Percentiles rank a stretch among this genome's conserved stretches.
Evolutionary conservation across 805 yeast species (phyloP).

Genomic region (Teunomyces cretensis): DNA sequence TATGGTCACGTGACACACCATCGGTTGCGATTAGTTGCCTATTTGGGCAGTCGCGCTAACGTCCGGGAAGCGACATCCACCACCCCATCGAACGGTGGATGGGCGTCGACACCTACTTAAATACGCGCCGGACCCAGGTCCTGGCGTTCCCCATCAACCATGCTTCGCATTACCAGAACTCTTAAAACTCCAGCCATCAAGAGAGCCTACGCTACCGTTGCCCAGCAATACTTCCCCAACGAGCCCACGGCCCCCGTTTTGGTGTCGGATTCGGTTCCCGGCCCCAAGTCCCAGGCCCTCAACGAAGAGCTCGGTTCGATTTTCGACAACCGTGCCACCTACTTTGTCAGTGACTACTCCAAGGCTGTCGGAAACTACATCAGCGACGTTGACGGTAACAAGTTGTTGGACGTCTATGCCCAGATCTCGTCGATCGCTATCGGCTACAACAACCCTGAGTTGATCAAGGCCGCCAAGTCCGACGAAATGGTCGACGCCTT

Average conservation of each 20-base stretch:
- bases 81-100: background rate
- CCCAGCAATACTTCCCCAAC: conserved; percentile 32
- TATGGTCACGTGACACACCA: too few species aligned
- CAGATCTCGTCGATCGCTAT: conserved; percentile 45
- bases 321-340: conserved; percentile 43
- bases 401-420: conserved; percentile 40
- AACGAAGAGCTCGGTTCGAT: conserved; percentile 36
- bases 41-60: background rate
- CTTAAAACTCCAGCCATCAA: background rate
- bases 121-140: background rate
- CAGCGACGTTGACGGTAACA: conserved; percentile 43
- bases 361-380: conserved; percentile 42
- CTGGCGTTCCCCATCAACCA: background rate
- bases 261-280: conserved; percentile 33
- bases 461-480: conserved; percentile 36
- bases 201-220: conserved; percentile 14
- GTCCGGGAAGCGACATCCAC: conserved; percentile 1
- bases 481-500: conserved; percentile 43
- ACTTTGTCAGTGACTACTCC: conserved; percentile 40
- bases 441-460: conserved; percentile 45
- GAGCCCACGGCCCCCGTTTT: conserved; percentile 36
- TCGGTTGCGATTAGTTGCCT: background rate
- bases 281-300: conserved; percentile 32
- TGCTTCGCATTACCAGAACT: conserved; percentile 8
- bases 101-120: background rate